Evolutionary conservation across 2,329 filamentous ascomycete species (phyloP).

Genomic region (Penicillium sp.): DNA sequence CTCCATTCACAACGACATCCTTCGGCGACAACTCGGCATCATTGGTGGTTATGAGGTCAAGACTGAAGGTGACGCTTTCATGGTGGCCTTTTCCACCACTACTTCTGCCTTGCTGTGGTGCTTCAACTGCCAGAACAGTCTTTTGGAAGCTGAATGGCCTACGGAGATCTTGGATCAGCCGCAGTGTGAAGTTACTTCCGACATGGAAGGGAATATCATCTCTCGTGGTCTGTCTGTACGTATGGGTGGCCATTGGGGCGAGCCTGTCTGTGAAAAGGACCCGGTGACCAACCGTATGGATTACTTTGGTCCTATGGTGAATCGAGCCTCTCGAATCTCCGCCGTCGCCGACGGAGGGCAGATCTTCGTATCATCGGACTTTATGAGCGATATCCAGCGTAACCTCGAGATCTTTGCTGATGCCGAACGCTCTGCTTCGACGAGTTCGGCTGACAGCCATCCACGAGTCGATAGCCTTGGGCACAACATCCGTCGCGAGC

Average conservation of each 20-base stretch:
- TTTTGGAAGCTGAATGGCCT: slow-evolving; percentile 91
- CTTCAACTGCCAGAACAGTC: slow-evolving; percentile 87
- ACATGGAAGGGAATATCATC: slow-evolving; percentile 85
- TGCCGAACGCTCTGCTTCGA: slow-evolving; percentile 72
- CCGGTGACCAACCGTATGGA: slow-evolving; percentile 98
- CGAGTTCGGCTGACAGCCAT: slow-evolving; percentile 74
- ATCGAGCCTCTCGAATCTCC: slow-evolving; percentile 92
- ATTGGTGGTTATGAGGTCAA: slow-evolving; percentile 99
- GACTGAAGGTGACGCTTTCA: slow-evolving; percentile 98
- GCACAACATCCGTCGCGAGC: slow-evolving; percentile 82
- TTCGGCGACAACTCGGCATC: slow-evolving; percentile 88
- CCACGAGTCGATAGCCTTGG: slow-evolving; percentile 73
- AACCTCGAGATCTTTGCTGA: slow-evolving; percentile 90
- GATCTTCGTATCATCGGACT: slow-evolving; percentile 95
- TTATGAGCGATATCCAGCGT: slow-evolving; percentile 93
- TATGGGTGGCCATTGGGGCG: slow-evolving; percentile 97
- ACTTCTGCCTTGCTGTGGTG: slow-evolving; percentile 95
- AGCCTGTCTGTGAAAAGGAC: slow-evolving; percentile 92
- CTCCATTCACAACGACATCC: slow-evolving; percentile 95
- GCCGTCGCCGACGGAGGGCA: slow-evolving; percentile 95
- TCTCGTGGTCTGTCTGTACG: slow-evolving; percentile 93
- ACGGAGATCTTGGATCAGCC: slow-evolving; percentile 87
- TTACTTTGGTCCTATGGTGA: slow-evolving; percentile 99
- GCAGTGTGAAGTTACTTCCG: slow-evolving; percentile 79
- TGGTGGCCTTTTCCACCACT: slow-evolving; percentile 97